A percentile compares a stretch with the other conserved stretches of the same genome.
Conservation (phyloP, 139 green algal species). For the Asterochloris sp. region DNA sequence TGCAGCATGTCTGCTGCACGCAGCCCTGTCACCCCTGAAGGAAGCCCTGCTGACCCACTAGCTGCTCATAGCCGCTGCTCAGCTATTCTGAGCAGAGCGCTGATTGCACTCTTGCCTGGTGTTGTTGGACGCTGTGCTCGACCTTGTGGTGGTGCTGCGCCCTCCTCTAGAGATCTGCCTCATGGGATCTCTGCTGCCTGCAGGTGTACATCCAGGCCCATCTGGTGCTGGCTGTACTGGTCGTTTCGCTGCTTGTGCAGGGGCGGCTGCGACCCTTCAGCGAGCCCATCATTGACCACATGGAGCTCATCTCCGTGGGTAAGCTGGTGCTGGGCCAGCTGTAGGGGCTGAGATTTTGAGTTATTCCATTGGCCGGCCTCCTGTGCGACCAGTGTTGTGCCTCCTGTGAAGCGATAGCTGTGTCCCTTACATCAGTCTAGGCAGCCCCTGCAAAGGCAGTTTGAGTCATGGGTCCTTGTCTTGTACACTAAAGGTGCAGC, state of each 20-base stretch:
- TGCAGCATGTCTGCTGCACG: too few species aligned
- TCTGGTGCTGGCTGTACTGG: slow-evolving; percentile 6
- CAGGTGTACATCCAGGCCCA: slow-evolving; percentile 11
- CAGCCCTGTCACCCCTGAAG: too few species aligned
- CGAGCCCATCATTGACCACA: slow-evolving; percentile 7
- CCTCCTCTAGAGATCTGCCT: too few species aligned
- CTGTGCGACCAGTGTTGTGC: background rate
- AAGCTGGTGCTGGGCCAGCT: background rate
- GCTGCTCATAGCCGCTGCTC: too few species aligned
- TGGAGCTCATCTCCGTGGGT: slow-evolving; percentile 17
- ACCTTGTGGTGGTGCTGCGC: too few species aligned
- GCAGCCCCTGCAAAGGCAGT: background rate
- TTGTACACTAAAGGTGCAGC: background rate
- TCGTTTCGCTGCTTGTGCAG: slow-evolving; percentile 8
- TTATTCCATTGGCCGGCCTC: background rate
- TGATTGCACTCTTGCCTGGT: too few species aligned
- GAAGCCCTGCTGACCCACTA: too few species aligned
- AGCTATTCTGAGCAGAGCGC: too few species aligned
- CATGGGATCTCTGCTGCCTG: too few species aligned
- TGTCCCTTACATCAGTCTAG: background rate
- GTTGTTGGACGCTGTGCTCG: too few species aligned
- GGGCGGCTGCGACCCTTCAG: slow-evolving; percentile 5
- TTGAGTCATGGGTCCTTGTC: background rate
- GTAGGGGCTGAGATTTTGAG: background rate
- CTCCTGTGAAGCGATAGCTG: background rate